Conservation (phyloP, 768 basidiomycete species). For the Rossbeevera mucosa region DNA sequence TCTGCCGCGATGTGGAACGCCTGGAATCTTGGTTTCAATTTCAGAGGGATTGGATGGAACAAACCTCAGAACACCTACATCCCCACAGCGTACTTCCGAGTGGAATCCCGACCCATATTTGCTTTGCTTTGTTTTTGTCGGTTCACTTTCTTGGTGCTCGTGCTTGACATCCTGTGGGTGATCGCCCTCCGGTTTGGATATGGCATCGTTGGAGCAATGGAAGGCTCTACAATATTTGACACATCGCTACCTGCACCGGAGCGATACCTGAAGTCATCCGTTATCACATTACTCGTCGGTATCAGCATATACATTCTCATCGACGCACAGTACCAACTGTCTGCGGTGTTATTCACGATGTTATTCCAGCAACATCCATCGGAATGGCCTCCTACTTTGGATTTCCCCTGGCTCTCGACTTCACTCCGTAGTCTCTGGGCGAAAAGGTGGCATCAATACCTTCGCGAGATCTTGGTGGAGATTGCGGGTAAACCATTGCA, state of each 20-base stretch:
- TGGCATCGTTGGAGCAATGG: conserved; percentile 32
- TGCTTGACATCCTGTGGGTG: conserved; percentile 2
- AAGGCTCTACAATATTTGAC: conserved; percentile 38
- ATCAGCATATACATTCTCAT: conserved; percentile 43
- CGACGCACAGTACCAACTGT: conserved; percentile 38
- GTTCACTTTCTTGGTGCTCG: not conserved
- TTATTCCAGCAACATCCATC: conserved; percentile 45
- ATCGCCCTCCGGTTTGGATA: conserved; percentile 31
- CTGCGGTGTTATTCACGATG: conserved; percentile 41
- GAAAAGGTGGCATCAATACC: conserved; percentile 63
- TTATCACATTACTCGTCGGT: conserved; percentile 43
- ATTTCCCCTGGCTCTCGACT: conserved; percentile 51
- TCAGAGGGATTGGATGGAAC: conserved; percentile 28
- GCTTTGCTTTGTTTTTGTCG: conserved; percentile 13
- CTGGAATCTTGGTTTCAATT: conserved; percentile 22
- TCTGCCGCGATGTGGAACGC: conserved; percentile 25
- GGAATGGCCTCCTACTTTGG: conserved; percentile 63
- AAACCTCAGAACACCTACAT: conserved; percentile 12
- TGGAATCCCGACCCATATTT: conserved; percentile 21
- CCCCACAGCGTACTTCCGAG: conserved; percentile 10
- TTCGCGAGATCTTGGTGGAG: conserved; percentile 52
- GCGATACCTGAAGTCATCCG: conserved; percentile 40
- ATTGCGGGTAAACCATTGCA: conserved; percentile 45
- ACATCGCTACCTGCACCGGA: conserved; percentile 28
- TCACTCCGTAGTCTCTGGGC: conserved; percentile 64